Evolutionary conservation across 768 basidiomycete genomes (phyloP), one percentile per base, ranked within the genome.

Genomic region (Fomitopsis pulvina): DNA sequence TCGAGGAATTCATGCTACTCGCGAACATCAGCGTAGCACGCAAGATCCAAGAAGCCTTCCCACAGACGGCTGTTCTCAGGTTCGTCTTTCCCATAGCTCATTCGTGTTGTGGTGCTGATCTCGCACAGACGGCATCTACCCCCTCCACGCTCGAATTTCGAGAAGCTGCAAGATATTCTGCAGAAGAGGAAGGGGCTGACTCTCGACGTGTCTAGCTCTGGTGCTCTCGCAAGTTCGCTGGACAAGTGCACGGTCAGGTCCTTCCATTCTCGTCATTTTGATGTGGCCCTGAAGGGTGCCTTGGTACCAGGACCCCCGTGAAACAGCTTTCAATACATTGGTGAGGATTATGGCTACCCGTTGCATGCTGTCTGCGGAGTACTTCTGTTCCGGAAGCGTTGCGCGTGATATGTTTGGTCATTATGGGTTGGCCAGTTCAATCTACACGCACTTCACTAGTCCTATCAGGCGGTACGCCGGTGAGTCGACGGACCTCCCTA

Each of bases 281-380:
- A 25, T 32, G 25, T 16, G 25, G 28, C 26, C 12, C 50, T 44
- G 12, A 53, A 39, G 21, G 27, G 34, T 11, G 48, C 26, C 8
- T 14, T 45, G 34, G 40, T 24, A 28, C 32, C 40, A 94, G 92
- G 92, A 96, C 61, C 76, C 85, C 0, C 66, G 68, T 16, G 82
- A 92, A 58, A 89, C 93, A 0, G 83, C 91, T 0, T 98, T 99
- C 75, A 99, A 98, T 60, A 98, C 93, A 0, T 79, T 98, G 16
- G 95, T 99, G 30, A 84, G 96, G 37, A 98, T 99, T 66, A 97
- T 99, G 94, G 94, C 96, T 2, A 98, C 95, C 2, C 76, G 96
- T 26, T 97, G 96, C 65, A 99, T 99, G 96, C 75, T 97, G 22
- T 85, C 94, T 0, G 96, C 96, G 18, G 96, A 99, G 65, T 99